Evolutionary conservation across 1,284 basidiomycete genomes (phyloP), one percentile per base, ranked within the genome.

Genomic region (Rhodotorula sp.): DNA sequence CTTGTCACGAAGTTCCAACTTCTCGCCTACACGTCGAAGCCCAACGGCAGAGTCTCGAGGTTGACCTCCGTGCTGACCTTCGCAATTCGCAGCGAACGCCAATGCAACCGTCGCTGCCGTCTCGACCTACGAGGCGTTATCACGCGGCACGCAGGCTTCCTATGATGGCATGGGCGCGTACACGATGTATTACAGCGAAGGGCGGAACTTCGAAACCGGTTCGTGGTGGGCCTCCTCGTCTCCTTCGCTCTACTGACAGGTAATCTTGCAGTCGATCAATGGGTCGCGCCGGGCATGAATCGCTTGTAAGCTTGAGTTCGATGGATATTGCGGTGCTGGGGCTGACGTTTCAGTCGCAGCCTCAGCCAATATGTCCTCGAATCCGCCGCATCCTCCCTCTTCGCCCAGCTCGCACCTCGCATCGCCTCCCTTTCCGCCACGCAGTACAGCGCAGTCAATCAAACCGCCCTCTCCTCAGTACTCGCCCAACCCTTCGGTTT

Each of bases 31-130:
- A n/a, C n/a, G n/a, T n/a, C n/a, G n/a, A n/a, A n/a, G n/a, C n/a
- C n/a, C n/a, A n/a, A n/a, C n/a, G n/a, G n/a, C n/a, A n/a, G n/a
- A n/a, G n/a, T n/a, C n/a, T n/a, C n/a, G n/a, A n/a, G n/a, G n/a
- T n/a, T n/a, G n/a, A n/a, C n/a, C 20, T 24, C 3, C n/a, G 48
- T n/a, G 28, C 58, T 59, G 51, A 59, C 58, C n/a, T 34, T 30
- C 15, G 9, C n/a, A 8, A 5, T 10, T 15, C 18, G 7, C 40
- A 69, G 68, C 68, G 7, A 69, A 65, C 34, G 76, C 77, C 8
- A 80, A 80, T 67, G 79, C 79, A 24, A 80, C 79, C 1, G 65
- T 64, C 68, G 51, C 64, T 7, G 76, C 78, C 2, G 31, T 79
- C 16, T 63, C 62, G 0, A 69, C 72, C 11, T 75, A 73, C 48